Base-by-base conservation (phyloP, 2,329 filamentous ascomycete genomes). In the Aureobasidium sp. region DNA sequence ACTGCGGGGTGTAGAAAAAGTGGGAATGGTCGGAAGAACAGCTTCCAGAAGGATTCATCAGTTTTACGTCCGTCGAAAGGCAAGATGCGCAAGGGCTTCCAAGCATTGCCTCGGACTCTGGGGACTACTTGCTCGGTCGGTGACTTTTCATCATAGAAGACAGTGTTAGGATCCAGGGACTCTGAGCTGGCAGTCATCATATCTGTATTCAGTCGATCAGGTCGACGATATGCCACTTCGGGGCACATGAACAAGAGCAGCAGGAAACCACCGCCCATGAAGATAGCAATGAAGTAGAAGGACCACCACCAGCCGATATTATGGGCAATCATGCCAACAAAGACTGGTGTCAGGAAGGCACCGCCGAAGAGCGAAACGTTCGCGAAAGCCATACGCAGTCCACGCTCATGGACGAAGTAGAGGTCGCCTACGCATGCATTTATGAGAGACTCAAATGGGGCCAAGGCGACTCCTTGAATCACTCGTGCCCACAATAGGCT, bases 341-440 rank as follows among this genome's bases (percentile, higher is more conserved):
- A 77, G n/a, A 97, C 90, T 0, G 93, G 93, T 0, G 93, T 96
- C 67, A 89, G 80, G 71, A 89, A 89, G 1, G 86, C 84, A 17
- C 86, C 86, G 2, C 87, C 87, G 66, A 88, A 90, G 2, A 90
- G 76, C n/a, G 84, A 81, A 34, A 89, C 79, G 69, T 88, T 89
- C 3, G 81, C 82, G 61, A 96, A 80, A 0, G 93, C 93, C 93
- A 97, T 97, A 62, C 92, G 84, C 67, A 88, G 84, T 36, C 92
- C 91, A 58, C 83, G 74, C 74, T 89, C 85, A 76, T 93, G 93
- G 29, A 97, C 91, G 73, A 87, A 94, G 75, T 93, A 97, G 57
- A 97, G 73, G 73, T 97, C 93, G 44, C 91, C 93, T 7, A 97
- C 89, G 53, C 86, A 87, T 0, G 90, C 90, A 74, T 96, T 96